A percentile compares a stretch with the other conserved stretches of the same genome.
phyloP scores from a whole-genome alignment of 306 rosid species.

The Vigna radiata region DNA sequence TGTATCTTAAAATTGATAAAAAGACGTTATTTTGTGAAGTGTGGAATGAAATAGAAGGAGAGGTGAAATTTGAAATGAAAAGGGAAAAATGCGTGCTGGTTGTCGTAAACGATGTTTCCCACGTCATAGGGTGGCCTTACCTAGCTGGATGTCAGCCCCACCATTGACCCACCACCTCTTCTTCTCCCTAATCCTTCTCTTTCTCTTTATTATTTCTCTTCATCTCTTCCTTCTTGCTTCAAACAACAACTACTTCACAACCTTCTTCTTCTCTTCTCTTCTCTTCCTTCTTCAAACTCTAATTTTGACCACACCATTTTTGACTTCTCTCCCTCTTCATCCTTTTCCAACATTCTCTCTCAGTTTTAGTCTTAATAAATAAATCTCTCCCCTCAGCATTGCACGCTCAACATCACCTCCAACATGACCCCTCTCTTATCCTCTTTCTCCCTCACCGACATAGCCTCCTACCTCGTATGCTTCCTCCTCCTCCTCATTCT shows the following conservation, averaged over 20 bases:
- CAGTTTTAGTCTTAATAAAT: conserved; percentile 33
- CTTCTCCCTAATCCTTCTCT: conserved; percentile 40
- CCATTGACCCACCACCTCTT: conserved; percentile 10
- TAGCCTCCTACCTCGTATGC: conserved; percentile 52
- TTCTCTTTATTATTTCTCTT: not conserved
- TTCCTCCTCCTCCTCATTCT: conserved; percentile 54
- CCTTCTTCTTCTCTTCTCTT: not conserved
- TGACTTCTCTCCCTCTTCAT: not conserved
- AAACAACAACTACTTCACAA: not conserved
- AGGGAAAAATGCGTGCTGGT: not conserved
- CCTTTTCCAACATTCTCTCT: not conserved
- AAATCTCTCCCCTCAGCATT: not conserved
- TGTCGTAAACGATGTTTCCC: not conserved
- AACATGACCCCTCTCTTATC: not conserved
- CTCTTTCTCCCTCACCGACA: conserved; percentile 15
- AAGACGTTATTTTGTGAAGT: too few relatives aligned
- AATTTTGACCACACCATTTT: conserved; percentile 41
- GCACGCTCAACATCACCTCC: not conserved
- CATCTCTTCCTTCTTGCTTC: not conserved
- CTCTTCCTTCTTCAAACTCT: conserved; percentile 25
- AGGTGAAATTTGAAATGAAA: not conserved
- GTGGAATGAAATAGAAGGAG: not conserved
- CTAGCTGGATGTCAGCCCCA: conserved; percentile 48
- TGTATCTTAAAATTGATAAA: too few relatives aligned
- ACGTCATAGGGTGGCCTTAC: conserved; percentile 19